These are phyloP conservation scores for Mortierella sp. DNA, from an alignment of 371 early-diverging fungal genomes.

Conservation along the genomic window DNA sequence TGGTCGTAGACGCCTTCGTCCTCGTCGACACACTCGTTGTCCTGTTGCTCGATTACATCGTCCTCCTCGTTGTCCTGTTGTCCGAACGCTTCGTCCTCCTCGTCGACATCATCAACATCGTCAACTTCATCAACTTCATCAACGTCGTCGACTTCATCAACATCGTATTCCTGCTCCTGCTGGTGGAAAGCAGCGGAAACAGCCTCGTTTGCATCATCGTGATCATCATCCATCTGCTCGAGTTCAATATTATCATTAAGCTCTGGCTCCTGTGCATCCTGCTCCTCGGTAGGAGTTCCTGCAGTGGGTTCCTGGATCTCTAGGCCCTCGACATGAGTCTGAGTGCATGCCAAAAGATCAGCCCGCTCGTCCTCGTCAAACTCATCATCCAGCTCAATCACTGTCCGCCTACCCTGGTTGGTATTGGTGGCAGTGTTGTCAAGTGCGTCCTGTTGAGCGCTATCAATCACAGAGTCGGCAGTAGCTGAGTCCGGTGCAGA, in stretches of 20 bases:
- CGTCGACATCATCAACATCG: not conserved
- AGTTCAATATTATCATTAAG: not conserved
- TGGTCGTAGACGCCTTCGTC: not conserved
- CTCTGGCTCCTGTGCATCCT: not conserved
- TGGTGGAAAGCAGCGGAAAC: not conserved
- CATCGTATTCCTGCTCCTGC: not conserved
- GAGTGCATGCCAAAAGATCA: not conserved
- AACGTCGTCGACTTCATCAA: not conserved
- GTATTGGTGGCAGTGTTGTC: not conserved
- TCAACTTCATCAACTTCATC: not conserved
- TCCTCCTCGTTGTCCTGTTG: not conserved
- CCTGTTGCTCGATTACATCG: not conserved
- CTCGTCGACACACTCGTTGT: not conserved
- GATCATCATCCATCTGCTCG: not conserved
- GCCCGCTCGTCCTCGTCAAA: not conserved
- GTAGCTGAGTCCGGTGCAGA: not conserved
- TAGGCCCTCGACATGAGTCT: not conserved
- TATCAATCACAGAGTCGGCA: not conserved
- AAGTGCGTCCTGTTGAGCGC: not conserved
- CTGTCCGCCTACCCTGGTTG: not conserved
- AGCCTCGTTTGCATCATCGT: not conserved
- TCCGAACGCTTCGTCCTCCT: not conserved
- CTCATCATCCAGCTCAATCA: not conserved
- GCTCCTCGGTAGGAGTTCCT: not conserved
- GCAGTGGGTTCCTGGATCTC: not conserved